Evolutionary conservation across 495 filamentous ascomycete species (phyloP).

Genomic region (Tuber calosporum): DNA sequence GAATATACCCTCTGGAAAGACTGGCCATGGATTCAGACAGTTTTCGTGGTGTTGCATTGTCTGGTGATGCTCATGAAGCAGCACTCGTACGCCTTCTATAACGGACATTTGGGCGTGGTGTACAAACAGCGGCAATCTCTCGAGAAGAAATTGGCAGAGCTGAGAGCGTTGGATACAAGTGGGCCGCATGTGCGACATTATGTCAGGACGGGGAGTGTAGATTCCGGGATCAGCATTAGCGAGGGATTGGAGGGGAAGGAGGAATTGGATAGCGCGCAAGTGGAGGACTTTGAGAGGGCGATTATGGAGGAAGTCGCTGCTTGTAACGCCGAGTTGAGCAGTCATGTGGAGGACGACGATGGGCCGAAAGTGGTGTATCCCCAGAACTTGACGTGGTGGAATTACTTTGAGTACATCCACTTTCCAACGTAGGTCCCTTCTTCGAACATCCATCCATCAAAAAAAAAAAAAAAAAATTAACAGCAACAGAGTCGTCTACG

Average conservation of each 20-base stretch:
- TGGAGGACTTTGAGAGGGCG: constrained; percentile 52
- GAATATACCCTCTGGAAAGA: constrained; percentile 57
- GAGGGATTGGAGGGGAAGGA: constrained; percentile 9
- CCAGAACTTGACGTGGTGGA: constrained; percentile 56
- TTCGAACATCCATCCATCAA: not conserved
- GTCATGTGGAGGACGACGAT: constrained; percentile 47
- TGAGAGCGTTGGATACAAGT: constrained; percentile 3
- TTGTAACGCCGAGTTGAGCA: constrained; percentile 54
- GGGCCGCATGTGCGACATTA: constrained; percentile 9
- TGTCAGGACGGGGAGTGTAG: not conserved
- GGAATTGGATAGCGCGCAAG: constrained; percentile 54
- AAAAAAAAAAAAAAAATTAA: constrained; percentile 3
- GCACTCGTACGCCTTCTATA: constrained; percentile 69
- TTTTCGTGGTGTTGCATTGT: constrained; percentile 63
- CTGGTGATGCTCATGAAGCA: constrained; percentile 72
- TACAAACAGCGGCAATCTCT: constrained; percentile 41
- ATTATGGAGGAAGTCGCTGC: constrained; percentile 58
- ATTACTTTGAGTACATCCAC: constrained; percentile 64
- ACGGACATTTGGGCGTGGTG: constrained; percentile 60
- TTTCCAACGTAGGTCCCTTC: constrained; percentile 53
- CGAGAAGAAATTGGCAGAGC: constrained; percentile 6
- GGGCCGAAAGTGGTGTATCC: constrained; percentile 50
- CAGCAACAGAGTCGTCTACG: constrained; percentile 54
- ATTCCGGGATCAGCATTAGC: constrained; percentile 9
- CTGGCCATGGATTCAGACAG: constrained; percentile 69